Percentiles rank a stretch among this genome's conserved stretches.
These are phyloP conservation scores for Chytriomyces confervae DNA, from an alignment of 192 early-diverging fungal genomes.

Conservation along the genomic window DNA sequence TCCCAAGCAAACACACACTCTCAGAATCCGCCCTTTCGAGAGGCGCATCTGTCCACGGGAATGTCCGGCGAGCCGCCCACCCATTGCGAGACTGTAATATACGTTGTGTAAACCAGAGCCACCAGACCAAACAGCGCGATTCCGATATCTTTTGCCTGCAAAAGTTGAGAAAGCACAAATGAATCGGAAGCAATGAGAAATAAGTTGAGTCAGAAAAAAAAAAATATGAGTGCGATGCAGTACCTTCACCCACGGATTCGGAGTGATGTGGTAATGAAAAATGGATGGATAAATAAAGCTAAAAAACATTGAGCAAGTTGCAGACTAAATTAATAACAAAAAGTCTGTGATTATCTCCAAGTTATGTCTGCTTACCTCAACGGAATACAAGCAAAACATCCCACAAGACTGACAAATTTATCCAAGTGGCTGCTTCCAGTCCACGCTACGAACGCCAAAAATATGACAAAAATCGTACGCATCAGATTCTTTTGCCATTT, in stretches of 20 bases:
- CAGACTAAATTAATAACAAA: slow-evolving; percentile 11
- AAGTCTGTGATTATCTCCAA: background rate
- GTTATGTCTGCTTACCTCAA: slow-evolving; percentile 33
- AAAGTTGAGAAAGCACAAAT: background rate
- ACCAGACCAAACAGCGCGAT: slow-evolving; percentile 68
- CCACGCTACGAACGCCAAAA: slow-evolving; percentile 77
- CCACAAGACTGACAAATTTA: slow-evolving; percentile 83
- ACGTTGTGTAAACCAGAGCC: slow-evolving; percentile 83
- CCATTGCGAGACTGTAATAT: slow-evolving; percentile 74
- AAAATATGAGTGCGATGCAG: background rate
- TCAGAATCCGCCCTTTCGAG: no score
- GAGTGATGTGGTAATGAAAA: slow-evolving; percentile 71
- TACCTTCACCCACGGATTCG: slow-evolving; percentile 38
- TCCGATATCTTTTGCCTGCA: slow-evolving; percentile 58
- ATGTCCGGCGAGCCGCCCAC: slow-evolving; percentile 52
- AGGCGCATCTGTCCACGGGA: slow-evolving; percentile 51
- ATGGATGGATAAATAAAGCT: slow-evolving; percentile 87
- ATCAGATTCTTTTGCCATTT: slow-evolving; percentile 90
- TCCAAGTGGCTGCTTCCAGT: slow-evolving; percentile 78
- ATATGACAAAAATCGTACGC: slow-evolving; percentile 68
- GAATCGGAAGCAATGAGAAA: no score
- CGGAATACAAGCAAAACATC: slow-evolving; percentile 76
- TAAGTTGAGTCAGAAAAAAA: background rate
- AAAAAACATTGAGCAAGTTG: slow-evolving; percentile 16
- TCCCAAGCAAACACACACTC: no score